Evolutionary conservation across 306 rosid species (phyloP).

Genomic region (Alnus glutinosa): DNA sequence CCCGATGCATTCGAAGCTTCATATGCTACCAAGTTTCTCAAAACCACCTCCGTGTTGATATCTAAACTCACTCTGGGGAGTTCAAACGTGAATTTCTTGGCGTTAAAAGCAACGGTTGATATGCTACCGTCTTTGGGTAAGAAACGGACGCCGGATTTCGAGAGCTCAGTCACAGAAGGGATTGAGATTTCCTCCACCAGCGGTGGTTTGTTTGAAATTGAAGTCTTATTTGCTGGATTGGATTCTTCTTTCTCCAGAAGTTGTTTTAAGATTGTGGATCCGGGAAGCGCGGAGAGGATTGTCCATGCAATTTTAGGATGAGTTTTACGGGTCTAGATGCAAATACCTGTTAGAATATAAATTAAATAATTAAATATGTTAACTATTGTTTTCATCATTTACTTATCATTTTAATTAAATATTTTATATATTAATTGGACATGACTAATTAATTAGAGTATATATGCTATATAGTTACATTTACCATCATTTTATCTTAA

Average conservation of each 20-base stretch:
- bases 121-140: conserved; percentile 42
- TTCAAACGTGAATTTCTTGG: conserved; percentile 39
- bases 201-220: conserved; percentile 49
- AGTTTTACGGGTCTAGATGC: conserved; percentile 55
- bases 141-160: conserved; percentile 50
- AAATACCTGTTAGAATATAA: too few relatives aligned
- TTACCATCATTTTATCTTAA: too few relatives aligned
- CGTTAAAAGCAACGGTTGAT: conserved; percentile 48
- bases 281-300: conserved; percentile 56
- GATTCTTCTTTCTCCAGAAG: conserved; percentile 43
- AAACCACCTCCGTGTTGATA: conserved; percentile 51
- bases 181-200: conserved; percentile 66
- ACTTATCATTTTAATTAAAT: too few relatives aligned
- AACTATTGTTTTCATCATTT: too few relatives aligned
- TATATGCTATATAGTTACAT: too few relatives aligned
- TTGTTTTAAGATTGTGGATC: conserved; percentile 34
- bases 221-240: conserved; percentile 31
- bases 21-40: conserved; percentile 73
- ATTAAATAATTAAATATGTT: too few relatives aligned
- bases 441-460: too few relatives aligned
- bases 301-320: conserved; percentile 56
- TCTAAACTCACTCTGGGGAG: conserved; percentile 63
- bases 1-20: conserved; percentile 71
- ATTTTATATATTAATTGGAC: too few relatives aligned
- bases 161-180: conserved; percentile 59